Evolutionary conservation across 2,329 filamentous ascomycete genomes (phyloP).

Genomic region (Volutella citrinella): DNA sequence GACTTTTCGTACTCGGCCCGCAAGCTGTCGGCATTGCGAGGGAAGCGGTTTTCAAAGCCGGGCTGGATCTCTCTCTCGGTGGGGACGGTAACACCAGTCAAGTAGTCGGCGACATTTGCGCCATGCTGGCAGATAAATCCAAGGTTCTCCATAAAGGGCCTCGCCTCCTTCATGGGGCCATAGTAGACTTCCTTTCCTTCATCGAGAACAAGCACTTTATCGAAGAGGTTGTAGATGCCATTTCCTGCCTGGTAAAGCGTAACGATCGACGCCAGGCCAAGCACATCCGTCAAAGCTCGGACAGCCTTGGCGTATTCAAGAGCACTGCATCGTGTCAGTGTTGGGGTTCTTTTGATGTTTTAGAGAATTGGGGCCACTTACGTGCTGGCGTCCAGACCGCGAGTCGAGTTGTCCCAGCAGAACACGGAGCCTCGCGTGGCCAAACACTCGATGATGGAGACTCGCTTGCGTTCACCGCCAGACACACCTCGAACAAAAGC

Average conservation of each 20-base stretch:
- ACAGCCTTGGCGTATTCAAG: conserved; percentile 59
- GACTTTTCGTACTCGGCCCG: conserved; percentile 50
- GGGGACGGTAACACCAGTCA: conserved; percentile 64
- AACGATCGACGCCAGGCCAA: conserved; percentile 58
- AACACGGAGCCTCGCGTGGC: conserved; percentile 56
- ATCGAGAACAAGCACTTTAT: conserved; percentile 67
- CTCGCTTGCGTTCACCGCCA: conserved; percentile 66
- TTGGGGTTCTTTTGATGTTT: fast-evolving
- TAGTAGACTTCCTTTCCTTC: conserved; percentile 65
- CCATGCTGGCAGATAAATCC: conserved; percentile 62
- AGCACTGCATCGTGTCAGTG: conserved; percentile 35
- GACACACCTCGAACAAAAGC: conserved; percentile 64
- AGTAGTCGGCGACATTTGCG: conserved; percentile 62
- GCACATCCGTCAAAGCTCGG: conserved; percentile 61
- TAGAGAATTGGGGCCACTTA: conserved; percentile 18
- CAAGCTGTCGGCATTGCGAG: conserved; percentile 43
- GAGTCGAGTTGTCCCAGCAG: conserved; percentile 67
- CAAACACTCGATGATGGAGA: conserved; percentile 65
- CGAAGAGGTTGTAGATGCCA: conserved; percentile 66
- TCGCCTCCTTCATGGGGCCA: conserved; percentile 55
- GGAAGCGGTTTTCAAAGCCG: conserved; percentile 39
- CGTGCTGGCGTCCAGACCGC: conserved; percentile 64
- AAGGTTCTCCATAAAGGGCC: conserved; percentile 61
- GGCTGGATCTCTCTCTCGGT: conserved; percentile 62
- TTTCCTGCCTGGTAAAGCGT: conserved; percentile 70